Base-by-base conservation (phyloP, 305 asterid genomes). In the Fraxinus xanthoxyloides region DNA sequence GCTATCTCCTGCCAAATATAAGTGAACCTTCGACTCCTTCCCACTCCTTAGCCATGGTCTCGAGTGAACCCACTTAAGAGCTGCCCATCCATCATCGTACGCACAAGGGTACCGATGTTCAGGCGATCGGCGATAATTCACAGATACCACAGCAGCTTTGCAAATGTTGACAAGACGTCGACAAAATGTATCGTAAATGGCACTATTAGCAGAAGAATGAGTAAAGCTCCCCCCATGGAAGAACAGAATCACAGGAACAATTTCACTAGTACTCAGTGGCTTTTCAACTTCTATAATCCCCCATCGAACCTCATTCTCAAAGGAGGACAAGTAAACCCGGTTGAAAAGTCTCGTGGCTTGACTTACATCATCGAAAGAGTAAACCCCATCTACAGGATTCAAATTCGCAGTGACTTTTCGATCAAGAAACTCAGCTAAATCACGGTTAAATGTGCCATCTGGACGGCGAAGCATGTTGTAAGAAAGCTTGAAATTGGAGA, bases 201-300 rank as follows among this genome's bases (percentile, higher is more conserved):
- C 93, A 81, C 92, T 92, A 70, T 89, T 89, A 77, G 93, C 92
- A 0, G 93, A 90, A 51, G 95, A 92, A 77, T 92, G 95, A 69
- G 91, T 89, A 40, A 92, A 92, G 82, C 95, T 92, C 5, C 95
- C 95, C 3, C 95, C 95, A 61, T 92, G 95, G 86, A 90, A 92
- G 85, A 87, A 92, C 0, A 90, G 6, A 8, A 91, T 83, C 4
- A 91, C 92, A 0, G 95, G 95, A 10, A 89, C 83, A 26, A 90
- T 78, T n/a, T 88, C 93, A 2, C 86, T 75, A 30, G 87, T 84
- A 54, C 91, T 91, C 81, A 91, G 40, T 2, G 93, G 92, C 82
- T 86, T 86, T 12, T 90, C 93, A 9, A 88, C 88, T 35, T 91
- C 93, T 0, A 34, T 77, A 31, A 88, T 86, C 75, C 95, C 92